Conservation (phyloP, 169 alveolate species). For the Nephromyces sp. region DNA sequence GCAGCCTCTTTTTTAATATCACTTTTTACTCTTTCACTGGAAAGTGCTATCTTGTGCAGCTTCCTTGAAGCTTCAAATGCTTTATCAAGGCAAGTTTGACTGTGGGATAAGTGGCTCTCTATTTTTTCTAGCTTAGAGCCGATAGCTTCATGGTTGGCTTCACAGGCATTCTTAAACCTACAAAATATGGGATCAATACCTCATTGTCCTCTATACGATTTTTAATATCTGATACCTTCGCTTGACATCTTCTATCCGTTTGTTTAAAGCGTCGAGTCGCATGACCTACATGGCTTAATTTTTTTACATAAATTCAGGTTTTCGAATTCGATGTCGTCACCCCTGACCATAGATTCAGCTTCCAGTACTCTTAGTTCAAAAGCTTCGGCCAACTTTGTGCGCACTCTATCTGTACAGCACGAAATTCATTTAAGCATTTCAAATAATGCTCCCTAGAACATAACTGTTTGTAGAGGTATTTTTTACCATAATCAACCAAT, state of each 20-base stretch:
- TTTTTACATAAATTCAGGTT: neutral
- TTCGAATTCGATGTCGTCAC: neutral
- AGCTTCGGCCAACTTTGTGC: constrained; percentile 12
- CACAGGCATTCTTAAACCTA: constrained; percentile 15
- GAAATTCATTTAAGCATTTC: neutral
- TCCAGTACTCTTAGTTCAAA: constrained; percentile 33
- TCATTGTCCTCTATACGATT: neutral
- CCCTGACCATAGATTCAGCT: constrained; percentile 22
- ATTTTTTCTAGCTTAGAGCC: neutral
- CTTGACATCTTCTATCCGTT: constrained; percentile 1
- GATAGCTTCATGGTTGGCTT: neutral
- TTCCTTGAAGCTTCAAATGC: neutral
- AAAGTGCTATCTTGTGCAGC: constrained; percentile 13
- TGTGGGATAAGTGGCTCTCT: neutral
- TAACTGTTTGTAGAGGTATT: neutral
- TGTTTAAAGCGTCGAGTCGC: constrained; percentile 1
- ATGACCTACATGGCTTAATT: neutral
- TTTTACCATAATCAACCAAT: constrained; percentile 15
- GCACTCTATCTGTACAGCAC: neutral
- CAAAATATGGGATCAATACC: neutral
- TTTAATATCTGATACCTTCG: neutral
- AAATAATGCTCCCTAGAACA: neutral
- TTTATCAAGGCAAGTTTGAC: constrained; percentile 13
- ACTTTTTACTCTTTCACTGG: constrained; percentile 43
- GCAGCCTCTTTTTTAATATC: constrained; percentile 46